Base-by-base conservation (phyloP, 1,284 basidiomycete species). In the Rhodotorula sp. region DNA sequence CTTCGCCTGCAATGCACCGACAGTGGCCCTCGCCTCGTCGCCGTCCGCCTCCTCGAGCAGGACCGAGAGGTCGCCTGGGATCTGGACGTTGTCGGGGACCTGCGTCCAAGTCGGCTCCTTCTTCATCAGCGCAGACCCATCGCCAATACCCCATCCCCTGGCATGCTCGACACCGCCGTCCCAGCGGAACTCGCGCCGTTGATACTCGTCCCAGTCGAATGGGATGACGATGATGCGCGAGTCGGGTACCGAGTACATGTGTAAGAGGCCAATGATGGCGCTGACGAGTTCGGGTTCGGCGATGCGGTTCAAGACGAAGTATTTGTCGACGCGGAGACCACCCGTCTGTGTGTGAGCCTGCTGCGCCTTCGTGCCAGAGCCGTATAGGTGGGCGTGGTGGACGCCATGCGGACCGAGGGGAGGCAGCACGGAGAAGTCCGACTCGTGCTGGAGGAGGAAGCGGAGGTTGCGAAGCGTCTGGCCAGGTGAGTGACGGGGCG, bases 231-330 rank as follows among this genome's bases (percentile, higher is more conserved):
- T 72, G 57, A 79, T 75, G 30, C 75, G 70, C 37, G 72, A 69
- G 51, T 71, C 57, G 20, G 76, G 70, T 0, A 78, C 70, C 24
- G 71, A 74, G 63, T 75, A 77, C 46, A 73, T 67, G 44, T 71
- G 64, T 15, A 79, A 64, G 6, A 79, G 67, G 13, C 71, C 67
- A 56, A 76, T 59, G 60, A 78, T 77, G 30, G 71, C 70, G 30
- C 68, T 72, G 46, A 76, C 68, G 67, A 74, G 71, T 22, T 74
- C 73, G 34, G 74, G 68, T 30, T 77, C 75, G 26, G 69, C 59
- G 60, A 78, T 77, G 40, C 78, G 75, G 67, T 79, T 79, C 31
- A 79, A 72, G 53, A 79, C 74, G 56, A 76, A 79, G 69, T 77
- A 78, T 61, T 79, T 79, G 67, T 78, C 76, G 54, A 78, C 71